A percentile compares a stretch with the other conserved stretches of the same genome.
phyloP scores from a whole-genome alignment of 2,329 filamentous ascomycete genomes.

The Thielaviopsis musarum region DNA sequence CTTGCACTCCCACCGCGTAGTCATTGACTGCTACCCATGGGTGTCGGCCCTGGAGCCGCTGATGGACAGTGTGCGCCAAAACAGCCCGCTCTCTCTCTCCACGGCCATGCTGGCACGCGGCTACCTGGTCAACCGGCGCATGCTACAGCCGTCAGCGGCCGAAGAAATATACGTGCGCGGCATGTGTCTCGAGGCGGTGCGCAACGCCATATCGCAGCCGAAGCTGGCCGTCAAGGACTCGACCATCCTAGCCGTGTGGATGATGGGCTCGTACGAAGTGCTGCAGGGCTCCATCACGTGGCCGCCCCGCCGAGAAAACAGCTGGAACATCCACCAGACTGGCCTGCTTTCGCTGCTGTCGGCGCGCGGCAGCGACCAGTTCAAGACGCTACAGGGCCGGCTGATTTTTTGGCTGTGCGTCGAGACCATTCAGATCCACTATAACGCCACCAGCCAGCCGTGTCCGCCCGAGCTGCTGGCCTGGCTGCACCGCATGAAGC shows the following conservation, averaged over 20 bases:
- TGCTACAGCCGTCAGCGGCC: not conserved
- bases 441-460: slow-evolving; percentile 6
- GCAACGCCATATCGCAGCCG: slow-evolving; percentile 2
- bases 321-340: slow-evolving; percentile 9
- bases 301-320: not conserved
- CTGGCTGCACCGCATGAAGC: slow-evolving; percentile 6
- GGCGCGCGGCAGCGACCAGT: slow-evolving; percentile 8
- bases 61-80: slow-evolving; percentile 1
- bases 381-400: slow-evolving; percentile 4
- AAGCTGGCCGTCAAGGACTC: slow-evolving; percentile 1
- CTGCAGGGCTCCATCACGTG: slow-evolving; percentile 7
- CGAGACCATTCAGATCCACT: slow-evolving; percentile 10
- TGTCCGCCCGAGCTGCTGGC: slow-evolving; percentile 1
- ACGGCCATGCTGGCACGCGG: slow-evolving; percentile 9
- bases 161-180: slow-evolving; percentile 4
- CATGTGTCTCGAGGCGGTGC: slow-evolving; percentile 6
- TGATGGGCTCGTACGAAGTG: slow-evolving; percentile 11
- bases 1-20: slow-evolving; percentile 3
- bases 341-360: slow-evolving; percentile 6
- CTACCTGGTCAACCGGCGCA: slow-evolving; percentile 7
- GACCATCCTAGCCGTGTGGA: slow-evolving; percentile 10
- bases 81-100: slow-evolving; percentile 9
- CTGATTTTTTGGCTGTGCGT: slow-evolving; percentile 11
- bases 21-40: slow-evolving; percentile 12
- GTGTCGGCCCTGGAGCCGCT: slow-evolving; percentile 9